A percentile compares a stretch with the other conserved stretches of the same genome.
These are phyloP conservation scores for Ogataea pilisensis DNA, from an alignment of 805 yeast genomes.

Conservation along the genomic window DNA sequence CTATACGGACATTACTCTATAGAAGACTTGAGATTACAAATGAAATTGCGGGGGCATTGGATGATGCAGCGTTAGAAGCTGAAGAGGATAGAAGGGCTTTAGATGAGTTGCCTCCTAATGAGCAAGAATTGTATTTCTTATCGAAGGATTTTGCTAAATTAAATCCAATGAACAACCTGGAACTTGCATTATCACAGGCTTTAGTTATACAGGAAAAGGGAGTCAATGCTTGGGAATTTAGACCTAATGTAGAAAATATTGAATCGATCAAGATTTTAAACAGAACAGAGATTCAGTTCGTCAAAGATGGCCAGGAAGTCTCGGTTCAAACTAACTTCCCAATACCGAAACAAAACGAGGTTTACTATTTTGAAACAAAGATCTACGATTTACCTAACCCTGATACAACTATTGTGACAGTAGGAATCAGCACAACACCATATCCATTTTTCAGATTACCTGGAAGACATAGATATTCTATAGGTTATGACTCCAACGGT, in stretches of 20 bases:
- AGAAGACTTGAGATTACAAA: conserved; percentile 24
- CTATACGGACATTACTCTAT: conserved; percentile 13
- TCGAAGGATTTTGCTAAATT: conserved; percentile 49
- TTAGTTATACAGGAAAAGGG: conserved; percentile 81
- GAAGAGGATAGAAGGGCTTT: conserved; percentile 58
- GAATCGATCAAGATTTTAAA: conserved; percentile 60
- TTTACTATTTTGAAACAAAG: conserved; percentile 85
- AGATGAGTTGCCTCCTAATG: conserved; percentile 58
- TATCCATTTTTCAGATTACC: conserved; percentile 93
- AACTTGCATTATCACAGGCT: conserved; percentile 48
- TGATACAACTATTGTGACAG: conserved; percentile 51
- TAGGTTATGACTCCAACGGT: conserved; percentile 87
- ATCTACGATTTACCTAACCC: conserved; percentile 67
- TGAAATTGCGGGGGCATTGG: conserved; percentile 54
- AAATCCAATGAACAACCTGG: conserved; percentile 35
- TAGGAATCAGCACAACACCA: conserved; percentile 83
- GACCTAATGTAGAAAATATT: conserved; percentile 49
- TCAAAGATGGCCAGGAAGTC: conserved; percentile 41
- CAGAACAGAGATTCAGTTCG: conserved; percentile 56
- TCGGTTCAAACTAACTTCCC: conserved; percentile 81
- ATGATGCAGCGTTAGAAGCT: conserved; percentile 56
- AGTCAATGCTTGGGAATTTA: conserved; percentile 85
- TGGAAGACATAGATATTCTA: conserved; percentile 81
- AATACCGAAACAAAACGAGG: conserved; percentile 75
- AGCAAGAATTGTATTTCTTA: conserved; percentile 65